Base-by-base conservation (phyloP, 345 rosid species). In the Eucalyptus curtisii region DNA sequence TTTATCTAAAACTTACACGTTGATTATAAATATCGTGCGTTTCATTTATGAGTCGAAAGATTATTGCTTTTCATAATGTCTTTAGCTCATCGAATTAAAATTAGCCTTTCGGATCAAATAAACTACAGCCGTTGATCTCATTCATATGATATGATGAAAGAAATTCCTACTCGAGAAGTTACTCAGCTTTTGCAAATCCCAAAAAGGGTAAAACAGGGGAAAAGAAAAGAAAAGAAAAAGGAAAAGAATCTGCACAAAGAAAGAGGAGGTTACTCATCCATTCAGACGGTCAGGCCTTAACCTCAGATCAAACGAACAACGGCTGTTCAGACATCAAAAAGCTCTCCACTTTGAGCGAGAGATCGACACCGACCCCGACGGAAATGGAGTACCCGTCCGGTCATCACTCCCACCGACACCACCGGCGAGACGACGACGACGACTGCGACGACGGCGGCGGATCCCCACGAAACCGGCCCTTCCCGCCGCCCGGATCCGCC, bases 381-480 rank as follows among this genome's bases (percentile, higher is more conserved):
- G 86, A 6, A 44, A 96, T 95, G 98, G 97, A 95, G 4, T 90
- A 79, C 89, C 94, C 94, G 19, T 71, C 2, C 14, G 92, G 92
- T 49, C 94, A 90, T 85, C 86, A 61, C 89, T 33, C 89, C 85
- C 93, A 89, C 89, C 79, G 87, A 15, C 92, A 87, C 85, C 92
- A 90, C 82, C 94, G 90, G 88, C 87, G 57, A 85, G 93, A 89
- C 76, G 92, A 91, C 86, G 90, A 89, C 8, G 88, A 90, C 13
- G 93, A 89, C 61, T 27, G 2, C 59, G 9, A 3, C 57, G 25
- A 22, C 59, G 25, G 0, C 13, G 91, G 92, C 53, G 48, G 91
- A 86, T 82, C 88, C 22, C 59, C 20, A 47, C 27, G 57, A 10
- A 52, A 44, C 52, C 59, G 52, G 45, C 81, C 81, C 81, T 85